Percentiles rank a stretch among this genome's conserved stretches.
Evolutionary conservation across 345 rosid genomes (phyloP).

Genomic region (Salix udensis): DNA sequence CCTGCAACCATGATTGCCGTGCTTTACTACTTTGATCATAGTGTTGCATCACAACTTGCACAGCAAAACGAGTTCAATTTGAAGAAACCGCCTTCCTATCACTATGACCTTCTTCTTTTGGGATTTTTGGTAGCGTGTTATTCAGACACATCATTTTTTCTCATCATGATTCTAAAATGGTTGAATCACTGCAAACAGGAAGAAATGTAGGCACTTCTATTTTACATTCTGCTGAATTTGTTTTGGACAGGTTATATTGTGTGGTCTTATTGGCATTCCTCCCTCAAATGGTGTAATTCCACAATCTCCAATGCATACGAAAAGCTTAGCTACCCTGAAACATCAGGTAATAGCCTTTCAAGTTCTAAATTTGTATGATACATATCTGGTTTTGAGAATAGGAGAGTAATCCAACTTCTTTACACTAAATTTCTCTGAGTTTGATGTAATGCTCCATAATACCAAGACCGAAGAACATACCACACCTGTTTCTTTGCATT

Average conservation of each 20-base stretch:
- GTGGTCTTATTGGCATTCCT: slow-evolving; percentile 93
- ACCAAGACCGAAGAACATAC: background rate
- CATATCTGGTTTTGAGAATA: background rate
- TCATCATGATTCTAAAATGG: background rate
- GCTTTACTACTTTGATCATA: slow-evolving; percentile 91
- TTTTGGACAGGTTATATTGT: slow-evolving; percentile 56
- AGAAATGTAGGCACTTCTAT: background rate
- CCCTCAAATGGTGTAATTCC: slow-evolving; percentile 98
- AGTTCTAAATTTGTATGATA: background rate
- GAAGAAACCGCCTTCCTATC: slow-evolving; percentile 81
- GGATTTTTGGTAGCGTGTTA: slow-evolving; percentile 65
- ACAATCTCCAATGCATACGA: slow-evolving; percentile 98
- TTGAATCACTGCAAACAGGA: background rate
- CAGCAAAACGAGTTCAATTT: slow-evolving; percentile 90
- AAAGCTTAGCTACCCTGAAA: slow-evolving; percentile 86
- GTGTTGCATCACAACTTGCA: slow-evolving; percentile 91
- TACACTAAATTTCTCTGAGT: background rate
- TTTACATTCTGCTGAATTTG: background rate
- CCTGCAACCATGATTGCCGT: slow-evolving; percentile 95
- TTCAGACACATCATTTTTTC: background rate
- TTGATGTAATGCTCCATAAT: background rate
- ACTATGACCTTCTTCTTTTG: slow-evolving; percentile 83
- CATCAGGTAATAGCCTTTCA: slow-evolving; percentile 56
- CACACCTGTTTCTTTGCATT: background rate
- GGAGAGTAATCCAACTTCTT: background rate